Percentiles rank a stretch among this genome's conserved stretches.
Conservation (phyloP, 1,139 yeast species). For the Geotrichum fermentans region DNA sequence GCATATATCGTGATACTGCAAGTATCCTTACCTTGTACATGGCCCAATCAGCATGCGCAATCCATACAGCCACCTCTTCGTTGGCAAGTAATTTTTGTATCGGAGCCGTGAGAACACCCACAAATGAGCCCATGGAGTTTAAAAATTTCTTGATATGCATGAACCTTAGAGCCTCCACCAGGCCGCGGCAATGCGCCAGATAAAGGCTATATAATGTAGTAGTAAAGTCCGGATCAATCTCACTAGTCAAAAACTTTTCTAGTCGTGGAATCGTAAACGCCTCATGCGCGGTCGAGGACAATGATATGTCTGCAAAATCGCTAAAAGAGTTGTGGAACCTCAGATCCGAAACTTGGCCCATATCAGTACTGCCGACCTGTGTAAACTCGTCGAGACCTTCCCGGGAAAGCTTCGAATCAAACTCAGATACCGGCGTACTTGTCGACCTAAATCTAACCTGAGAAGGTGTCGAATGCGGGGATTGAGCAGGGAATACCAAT, state of each 20-base stretch:
- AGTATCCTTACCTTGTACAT: conserved; percentile 49
- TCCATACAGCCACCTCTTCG: conserved; percentile 56
- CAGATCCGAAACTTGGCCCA: conserved; percentile 16
- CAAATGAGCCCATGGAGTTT: conserved; percentile 50
- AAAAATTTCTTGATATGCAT: conserved; percentile 63
- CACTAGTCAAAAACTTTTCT: conserved; percentile 47
- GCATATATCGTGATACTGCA: not conserved
- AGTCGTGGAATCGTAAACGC: conserved; percentile 49
- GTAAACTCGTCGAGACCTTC: not conserved
- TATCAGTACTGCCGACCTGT: conserved; percentile 2
- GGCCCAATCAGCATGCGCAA: conserved; percentile 57
- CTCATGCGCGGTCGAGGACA: conserved; percentile 25
- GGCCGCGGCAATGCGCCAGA: conserved; percentile 55
- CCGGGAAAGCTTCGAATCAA: conserved; percentile 3
- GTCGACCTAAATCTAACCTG: conserved; percentile 11
- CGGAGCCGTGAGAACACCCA: conserved; percentile 58
- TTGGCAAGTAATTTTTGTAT: conserved; percentile 56
- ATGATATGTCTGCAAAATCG: conserved; percentile 26
- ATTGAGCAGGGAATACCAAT: conserved; percentile 4
- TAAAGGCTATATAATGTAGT: conserved; percentile 59
- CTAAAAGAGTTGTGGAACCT: conserved; percentile 21
- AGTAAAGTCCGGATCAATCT: conserved; percentile 54
- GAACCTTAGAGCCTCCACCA: conserved; percentile 62
- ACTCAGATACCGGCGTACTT: conserved; percentile 8
- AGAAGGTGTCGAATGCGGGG: conserved; percentile 17